Conservation (phyloP, 1,284 basidiomycete species). For the Cryptococcus sp. region DNA sequence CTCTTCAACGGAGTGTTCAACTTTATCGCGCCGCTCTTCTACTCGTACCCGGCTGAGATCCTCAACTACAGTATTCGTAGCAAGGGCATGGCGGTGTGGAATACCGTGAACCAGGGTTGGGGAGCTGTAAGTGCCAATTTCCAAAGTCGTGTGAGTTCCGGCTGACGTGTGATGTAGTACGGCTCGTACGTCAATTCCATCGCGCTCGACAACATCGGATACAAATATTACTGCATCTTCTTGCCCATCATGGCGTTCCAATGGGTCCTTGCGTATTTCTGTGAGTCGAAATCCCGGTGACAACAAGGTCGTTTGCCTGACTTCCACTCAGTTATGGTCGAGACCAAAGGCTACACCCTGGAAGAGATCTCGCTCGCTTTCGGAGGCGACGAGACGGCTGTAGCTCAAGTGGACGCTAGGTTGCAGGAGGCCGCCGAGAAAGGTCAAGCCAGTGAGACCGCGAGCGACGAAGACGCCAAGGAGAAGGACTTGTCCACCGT, state of each 20-base stretch:
- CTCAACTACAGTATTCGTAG: constrained; percentile 10
- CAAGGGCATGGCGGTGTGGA: constrained; percentile 27
- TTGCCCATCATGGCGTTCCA: constrained; percentile 14
- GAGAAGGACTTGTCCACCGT: too few relatives aligned
- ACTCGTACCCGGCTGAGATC: constrained; percentile 11
- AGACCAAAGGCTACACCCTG: constrained; percentile 51
- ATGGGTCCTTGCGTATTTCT: constrained; percentile 16
- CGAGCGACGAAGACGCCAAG: too few relatives aligned
- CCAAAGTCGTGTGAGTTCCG: too few relatives aligned
- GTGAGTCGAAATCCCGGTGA: not conserved
- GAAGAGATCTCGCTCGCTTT: constrained; percentile 51
- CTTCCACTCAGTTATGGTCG: constrained; percentile 45
- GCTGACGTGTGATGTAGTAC: too few relatives aligned
- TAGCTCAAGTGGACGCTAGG: constrained; percentile 6
- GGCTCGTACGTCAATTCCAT: too few relatives aligned
- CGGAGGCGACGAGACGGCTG: constrained; percentile 23
- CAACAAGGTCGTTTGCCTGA: not conserved
- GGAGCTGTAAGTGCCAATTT: too few relatives aligned
- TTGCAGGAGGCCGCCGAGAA: not conserved
- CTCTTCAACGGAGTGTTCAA: constrained; percentile 21
- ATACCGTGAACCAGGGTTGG: constrained; percentile 23
- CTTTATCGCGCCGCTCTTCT: constrained; percentile 17
- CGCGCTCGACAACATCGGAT: constrained; percentile 10
- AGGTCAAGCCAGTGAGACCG: too few relatives aligned
- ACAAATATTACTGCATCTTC: constrained; percentile 15